A percentile compares a stretch with the other conserved stretches of the same genome.
These are phyloP conservation scores for Myriosclerotinia duriaeana DNA, from an alignment of 2,329 filamentous ascomycete species.

Conservation along the genomic window DNA sequence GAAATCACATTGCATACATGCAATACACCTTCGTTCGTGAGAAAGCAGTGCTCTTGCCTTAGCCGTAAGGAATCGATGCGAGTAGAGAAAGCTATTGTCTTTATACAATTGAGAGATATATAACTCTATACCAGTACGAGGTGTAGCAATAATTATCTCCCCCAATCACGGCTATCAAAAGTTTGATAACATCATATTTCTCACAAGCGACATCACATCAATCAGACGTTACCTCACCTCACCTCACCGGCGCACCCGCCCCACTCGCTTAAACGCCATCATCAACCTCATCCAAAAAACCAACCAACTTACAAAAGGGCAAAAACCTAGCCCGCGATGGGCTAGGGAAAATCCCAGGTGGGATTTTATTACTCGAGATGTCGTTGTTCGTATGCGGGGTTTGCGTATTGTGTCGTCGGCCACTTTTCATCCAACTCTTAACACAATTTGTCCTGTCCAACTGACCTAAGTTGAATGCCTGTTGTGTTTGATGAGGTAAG, in stretches of 20 bases:
- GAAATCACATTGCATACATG: background rate
- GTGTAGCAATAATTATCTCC: background rate
- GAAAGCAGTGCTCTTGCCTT: background rate
- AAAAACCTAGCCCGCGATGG: background rate
- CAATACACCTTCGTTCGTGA: background rate
- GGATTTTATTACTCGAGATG: background rate
- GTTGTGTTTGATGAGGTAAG: background rate
- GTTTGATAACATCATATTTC: background rate
- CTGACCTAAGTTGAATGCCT: background rate
- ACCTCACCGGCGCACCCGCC: background rate
- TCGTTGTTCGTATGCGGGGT: background rate
- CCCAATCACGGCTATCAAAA: background rate
- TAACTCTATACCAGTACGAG: background rate
- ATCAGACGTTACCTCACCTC: background rate
- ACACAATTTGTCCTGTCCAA: background rate
- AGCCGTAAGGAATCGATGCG: background rate
- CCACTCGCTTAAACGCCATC: background rate
- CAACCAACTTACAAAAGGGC: background rate
- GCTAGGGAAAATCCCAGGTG: background rate
- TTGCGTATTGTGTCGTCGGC: background rate
- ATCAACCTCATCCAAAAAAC: background rate
- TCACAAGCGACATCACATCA: background rate
- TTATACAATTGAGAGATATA: background rate
- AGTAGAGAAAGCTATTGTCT: background rate
- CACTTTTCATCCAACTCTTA: conserved; percentile 7